phyloP scores from a whole-genome alignment of 2,329 filamentous ascomycete genomes.

The Septoria petroselini region DNA sequence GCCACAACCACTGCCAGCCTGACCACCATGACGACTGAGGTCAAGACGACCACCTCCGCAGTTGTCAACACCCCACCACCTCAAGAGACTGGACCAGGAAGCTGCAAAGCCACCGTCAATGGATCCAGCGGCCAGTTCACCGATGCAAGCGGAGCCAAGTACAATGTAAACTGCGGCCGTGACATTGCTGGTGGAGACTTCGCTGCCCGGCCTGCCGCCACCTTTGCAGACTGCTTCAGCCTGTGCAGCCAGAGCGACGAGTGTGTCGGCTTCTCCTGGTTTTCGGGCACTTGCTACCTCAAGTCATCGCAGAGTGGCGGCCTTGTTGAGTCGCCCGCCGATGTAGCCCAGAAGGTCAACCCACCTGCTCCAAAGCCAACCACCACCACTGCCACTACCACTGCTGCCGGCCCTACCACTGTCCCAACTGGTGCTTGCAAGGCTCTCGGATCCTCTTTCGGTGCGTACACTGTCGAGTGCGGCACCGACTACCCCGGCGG shows the following conservation, averaged over 20 bases:
- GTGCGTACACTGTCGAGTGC: not conserved
- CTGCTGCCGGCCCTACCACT: not conserved
- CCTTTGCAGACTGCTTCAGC: slow-evolving; percentile 26
- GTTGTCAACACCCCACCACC: not conserved
- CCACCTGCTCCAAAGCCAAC: not conserved
- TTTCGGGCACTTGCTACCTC: slow-evolving; percentile 17
- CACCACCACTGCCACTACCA: not conserved
- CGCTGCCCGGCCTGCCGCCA: not conserved
- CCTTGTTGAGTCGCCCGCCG: not conserved
- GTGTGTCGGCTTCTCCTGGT: slow-evolving; percentile 20
- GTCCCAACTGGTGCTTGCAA: not conserved
- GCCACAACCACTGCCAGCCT: no score
- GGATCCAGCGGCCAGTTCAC: not conserved
- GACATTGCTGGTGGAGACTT: slow-evolving; percentile 29
- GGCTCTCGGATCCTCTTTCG: not conserved
- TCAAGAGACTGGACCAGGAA: not conserved
- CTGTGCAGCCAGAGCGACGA: slow-evolving; percentile 21
- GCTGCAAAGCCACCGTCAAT: not conserved
- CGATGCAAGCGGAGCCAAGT: not conserved
- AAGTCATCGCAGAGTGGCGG: slow-evolving; percentile 8
- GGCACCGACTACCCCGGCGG: not conserved
- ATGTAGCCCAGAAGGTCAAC: slow-evolving; percentile 8
- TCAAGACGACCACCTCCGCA: not conserved
- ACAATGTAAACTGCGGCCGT: slow-evolving; percentile 20
- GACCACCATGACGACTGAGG: not conserved